Evolutionary conservation across 1,284 basidiomycete species (phyloP), one percentile per base, ranked within the genome.

Genomic region (Cutaneotrichosporon daszewskae): DNA sequence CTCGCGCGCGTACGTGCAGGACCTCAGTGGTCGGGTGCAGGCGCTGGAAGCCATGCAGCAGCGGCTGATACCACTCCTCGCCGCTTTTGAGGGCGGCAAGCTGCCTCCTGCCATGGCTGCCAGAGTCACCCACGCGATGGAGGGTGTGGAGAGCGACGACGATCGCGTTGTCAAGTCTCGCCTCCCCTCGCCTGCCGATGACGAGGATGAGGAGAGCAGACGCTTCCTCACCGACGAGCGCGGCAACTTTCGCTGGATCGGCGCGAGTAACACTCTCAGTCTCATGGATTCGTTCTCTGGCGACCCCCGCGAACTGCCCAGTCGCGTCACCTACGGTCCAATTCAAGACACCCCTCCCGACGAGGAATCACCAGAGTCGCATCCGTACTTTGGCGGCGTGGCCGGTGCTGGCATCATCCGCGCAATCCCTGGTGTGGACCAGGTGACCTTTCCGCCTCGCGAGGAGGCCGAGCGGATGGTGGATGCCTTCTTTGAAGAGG

Each of bases 241-340:
- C 56, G 87, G 87, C 18, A 87, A 89, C 68, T 81, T 85, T 74
- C 81, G 87, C 50, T 91, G 87, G 87, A 90, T 91, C 57, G 87
- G 87, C 25, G 84, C 86, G 36, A 89, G 87, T 9, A 89, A 86
- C 20, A 88, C 87, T 10, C 84, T 91, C 80, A 86, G 87, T 9
- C 77, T 91, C 54, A 87, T 91, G 43, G 86, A 90, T 63, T 87
- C 85, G 5, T 90, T 91, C 73, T 81, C 43, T 11, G 39, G 31
- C 33, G 37, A 37, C 20, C 13, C 27, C 17, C 33, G 38, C 32
- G 41, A 43, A 19, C 46, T 43, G 12, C 44, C 49, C 13, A 40
- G 31, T 7, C 48, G 45, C 36, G 48, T 49, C 17, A 37, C 40
- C 34, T 43, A 47, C 36, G 41, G 27, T 34, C 34, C 41, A 8